Base-by-base conservation (phyloP, 306 rosid genomes). In the Pueraria montana region DNA sequence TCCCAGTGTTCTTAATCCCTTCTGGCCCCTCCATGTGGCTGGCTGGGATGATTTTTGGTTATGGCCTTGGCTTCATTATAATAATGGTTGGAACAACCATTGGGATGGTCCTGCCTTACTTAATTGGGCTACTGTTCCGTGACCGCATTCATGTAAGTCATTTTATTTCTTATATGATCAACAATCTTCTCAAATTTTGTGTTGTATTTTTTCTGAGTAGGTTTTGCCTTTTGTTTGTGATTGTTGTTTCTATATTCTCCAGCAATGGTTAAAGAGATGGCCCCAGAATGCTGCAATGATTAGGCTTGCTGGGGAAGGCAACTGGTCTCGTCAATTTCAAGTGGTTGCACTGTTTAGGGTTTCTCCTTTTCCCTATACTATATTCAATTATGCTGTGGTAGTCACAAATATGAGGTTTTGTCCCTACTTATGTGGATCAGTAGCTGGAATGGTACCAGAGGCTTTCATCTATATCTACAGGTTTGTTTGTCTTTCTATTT, bases 1-100 rank as follows among this genome's bases (percentile, higher is more conserved):
- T 96, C 85, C 99, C 99, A 2, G 95, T 91, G 61, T 74, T 96
- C 61, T 78, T 96, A 76, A 86, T 96, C 70, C 99, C 98, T 75
- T 94, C 99, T 43, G 98, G 97, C 66, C 99, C 99, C 83, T 96
- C 99, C 85, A 94, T 96, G 99, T 96, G 98, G 98, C 84, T 96
- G 90, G 96, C 98, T 18, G 98, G 98, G 80, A 96, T 96, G 98
- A 96, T 94, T 73, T 96, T 96, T 88, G 99, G 99, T 84, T 94
- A 96, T 85, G 99, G 97, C 73, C 86, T 92, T 48, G 98, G 99
- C 58, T 96, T 96, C 23, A 78, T 91, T 63, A 96, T 96, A 55
- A 96, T 96, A 78, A 92, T 96, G 99, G 95, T 76, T 74, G 99
- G 99, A 77, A 96, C 99, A 88, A 94, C 99, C 34, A 68, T 94